Conservation (phyloP, 1,284 basidiomycete genomes). For the Tilletia indica region DNA sequence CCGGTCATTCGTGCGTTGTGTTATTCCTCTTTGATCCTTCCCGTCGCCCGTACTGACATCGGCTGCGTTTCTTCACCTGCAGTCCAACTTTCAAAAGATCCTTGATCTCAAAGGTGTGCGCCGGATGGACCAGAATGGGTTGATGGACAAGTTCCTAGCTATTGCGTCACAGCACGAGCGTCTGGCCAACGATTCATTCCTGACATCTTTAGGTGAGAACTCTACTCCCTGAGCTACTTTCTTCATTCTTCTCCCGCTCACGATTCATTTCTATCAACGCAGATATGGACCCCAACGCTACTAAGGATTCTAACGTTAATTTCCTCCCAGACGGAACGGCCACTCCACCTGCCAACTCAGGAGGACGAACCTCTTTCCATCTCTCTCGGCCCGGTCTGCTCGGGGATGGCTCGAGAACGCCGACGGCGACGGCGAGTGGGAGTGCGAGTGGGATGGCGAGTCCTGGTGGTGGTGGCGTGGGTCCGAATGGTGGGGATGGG, state of each 20-base stretch:
- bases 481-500: conserved; percentile 24
- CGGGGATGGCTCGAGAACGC: conserved; percentile 28
- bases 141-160: conserved; percentile 85
- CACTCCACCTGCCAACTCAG: conserved; percentile 10
- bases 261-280: not conserved
- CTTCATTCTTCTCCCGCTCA: not conserved
- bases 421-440: conserved; percentile 16
- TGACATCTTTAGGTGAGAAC: conserved; percentile 19
- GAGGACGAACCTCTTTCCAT: conserved; percentile 12
- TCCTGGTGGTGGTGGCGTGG: conserved; percentile 20
- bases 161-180: conserved; percentile 84
- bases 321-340: conserved; percentile 16
- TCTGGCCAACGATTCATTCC: conserved; percentile 79
- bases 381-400: conserved; percentile 23
- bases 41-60: not conserved
- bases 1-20: conserved; percentile 32
- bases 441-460: conserved; percentile 4
- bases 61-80: not conserved
- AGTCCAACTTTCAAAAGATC: conserved; percentile 73
- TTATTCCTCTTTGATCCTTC: not conserved
- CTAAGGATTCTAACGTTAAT: not conserved
- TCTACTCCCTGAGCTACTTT: not conserved
- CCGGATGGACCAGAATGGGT: conserved; percentile 77
- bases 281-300: conserved; percentile 24
- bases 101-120: conserved; percentile 77